Evolutionary conservation across 768 basidiomycete species (phyloP).

Genomic region (Phylloporus rhodoxanthus): DNA sequence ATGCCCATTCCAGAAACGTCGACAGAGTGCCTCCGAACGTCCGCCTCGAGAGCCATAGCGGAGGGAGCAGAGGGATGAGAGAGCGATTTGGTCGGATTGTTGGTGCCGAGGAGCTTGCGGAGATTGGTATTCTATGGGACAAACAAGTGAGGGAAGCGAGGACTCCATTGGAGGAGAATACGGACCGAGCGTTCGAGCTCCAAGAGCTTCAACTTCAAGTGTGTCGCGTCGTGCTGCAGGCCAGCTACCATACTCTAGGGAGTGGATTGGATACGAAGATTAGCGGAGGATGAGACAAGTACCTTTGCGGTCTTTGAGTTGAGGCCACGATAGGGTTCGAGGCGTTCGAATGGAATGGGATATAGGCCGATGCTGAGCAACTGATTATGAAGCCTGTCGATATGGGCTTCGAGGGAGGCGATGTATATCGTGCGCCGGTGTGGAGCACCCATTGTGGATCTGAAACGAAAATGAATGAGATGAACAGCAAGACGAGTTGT

Average conservation of each 20-base stretch:
- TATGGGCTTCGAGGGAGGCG: constrained; percentile 66
- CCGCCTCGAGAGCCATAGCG: constrained; percentile 27
- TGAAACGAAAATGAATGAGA: constrained; percentile 16
- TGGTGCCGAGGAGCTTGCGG: constrained; percentile 27
- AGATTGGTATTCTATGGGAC: constrained; percentile 26
- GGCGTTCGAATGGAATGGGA: constrained; percentile 50
- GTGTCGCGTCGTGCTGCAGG: constrained; percentile 58
- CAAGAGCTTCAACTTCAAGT: constrained; percentile 55
- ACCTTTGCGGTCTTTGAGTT: constrained; percentile 77
- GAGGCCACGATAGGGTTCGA: constrained; percentile 63
- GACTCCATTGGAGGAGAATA: not conserved
- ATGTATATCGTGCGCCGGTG: constrained; percentile 66
- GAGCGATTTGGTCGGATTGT: constrained; percentile 15
- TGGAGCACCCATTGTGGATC: constrained; percentile 61
- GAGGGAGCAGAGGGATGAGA: constrained; percentile 24
- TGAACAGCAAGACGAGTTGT: not conserved
- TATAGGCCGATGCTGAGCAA: constrained; percentile 47
- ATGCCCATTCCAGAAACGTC: constrained; percentile 29
- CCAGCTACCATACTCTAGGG: constrained; percentile 67
- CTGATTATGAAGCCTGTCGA: constrained; percentile 61
- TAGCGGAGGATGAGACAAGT: not conserved
- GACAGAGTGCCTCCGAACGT: constrained; percentile 31
- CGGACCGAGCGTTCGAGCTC: constrained; percentile 63
- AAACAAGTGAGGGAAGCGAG: not conserved
- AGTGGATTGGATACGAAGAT: not conserved